A percentile compares a stretch with the other conserved stretches of the same genome.
phyloP scores from a whole-genome alignment of 495 filamentous ascomycete species.

The Glonium stellatum region DNA sequence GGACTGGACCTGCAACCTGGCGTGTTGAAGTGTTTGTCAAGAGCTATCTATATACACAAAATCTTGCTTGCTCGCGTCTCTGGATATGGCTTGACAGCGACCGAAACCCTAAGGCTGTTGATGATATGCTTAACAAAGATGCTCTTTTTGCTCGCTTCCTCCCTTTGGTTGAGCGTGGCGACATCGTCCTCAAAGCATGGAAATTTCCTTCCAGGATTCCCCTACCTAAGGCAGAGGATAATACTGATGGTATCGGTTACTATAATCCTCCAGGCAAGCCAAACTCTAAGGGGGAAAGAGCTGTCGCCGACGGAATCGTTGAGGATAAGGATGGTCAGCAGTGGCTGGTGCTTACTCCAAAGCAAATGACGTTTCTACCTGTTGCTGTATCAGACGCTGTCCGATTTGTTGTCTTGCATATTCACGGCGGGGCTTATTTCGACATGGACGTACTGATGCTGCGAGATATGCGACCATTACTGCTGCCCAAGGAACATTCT shows the following conservation, averaged over 20 bases:
- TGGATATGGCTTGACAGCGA: constrained; percentile 52
- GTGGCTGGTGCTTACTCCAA: constrained; percentile 46
- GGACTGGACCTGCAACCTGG: constrained; percentile 53
- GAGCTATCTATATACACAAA: constrained; percentile 51
- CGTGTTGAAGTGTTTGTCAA: constrained; percentile 53
- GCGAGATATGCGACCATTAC: constrained; percentile 48
- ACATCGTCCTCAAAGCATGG: constrained; percentile 48
- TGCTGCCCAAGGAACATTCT: constrained; percentile 43
- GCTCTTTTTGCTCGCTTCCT: constrained; percentile 46
- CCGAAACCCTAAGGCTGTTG: constrained; percentile 41
- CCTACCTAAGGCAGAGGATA: constrained; percentile 40
- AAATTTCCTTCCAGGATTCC: constrained; percentile 48
- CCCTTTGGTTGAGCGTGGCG: constrained; percentile 48
- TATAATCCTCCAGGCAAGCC: constrained; percentile 39
- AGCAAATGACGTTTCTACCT: constrained; percentile 46
- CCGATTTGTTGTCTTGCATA: constrained; percentile 50
- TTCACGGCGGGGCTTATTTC: constrained; percentile 50
- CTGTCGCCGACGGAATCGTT: constrained; percentile 45
- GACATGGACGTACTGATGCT: constrained; percentile 55
- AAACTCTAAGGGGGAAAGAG: constrained; percentile 37
- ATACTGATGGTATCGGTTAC: constrained; percentile 38
- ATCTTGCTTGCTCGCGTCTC: constrained; percentile 47
- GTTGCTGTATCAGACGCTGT: constrained; percentile 38
- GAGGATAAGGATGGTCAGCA: constrained; percentile 42
- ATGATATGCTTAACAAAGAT: constrained; percentile 45